Conservation (phyloP, 805 yeast genomes). For the Suhomyces xylopsoci region DNA sequence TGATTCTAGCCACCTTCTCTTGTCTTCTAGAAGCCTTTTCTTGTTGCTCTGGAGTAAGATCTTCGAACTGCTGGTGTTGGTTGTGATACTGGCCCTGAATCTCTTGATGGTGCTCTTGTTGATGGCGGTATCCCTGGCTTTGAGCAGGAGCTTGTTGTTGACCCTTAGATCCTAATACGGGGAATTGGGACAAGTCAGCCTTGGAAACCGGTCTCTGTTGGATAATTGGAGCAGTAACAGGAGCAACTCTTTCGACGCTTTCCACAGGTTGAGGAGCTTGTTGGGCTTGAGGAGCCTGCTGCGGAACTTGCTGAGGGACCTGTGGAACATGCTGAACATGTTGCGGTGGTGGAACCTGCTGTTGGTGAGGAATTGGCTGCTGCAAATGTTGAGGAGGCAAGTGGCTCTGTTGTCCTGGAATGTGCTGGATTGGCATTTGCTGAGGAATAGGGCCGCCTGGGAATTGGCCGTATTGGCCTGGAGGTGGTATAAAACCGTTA, state of each 20-base stretch:
- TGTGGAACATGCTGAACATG: conserved; percentile 15
- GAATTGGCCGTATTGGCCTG: conserved; percentile 33
- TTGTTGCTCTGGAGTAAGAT: conserved; percentile 69
- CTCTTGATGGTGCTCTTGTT: conserved; percentile 12
- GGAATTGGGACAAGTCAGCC: conserved; percentile 47
- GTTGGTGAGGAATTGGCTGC: conserved; percentile 13
- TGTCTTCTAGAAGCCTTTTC: conserved; percentile 65
- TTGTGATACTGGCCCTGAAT: conserved; percentile 25
- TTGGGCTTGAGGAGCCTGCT: conserved; percentile 5
- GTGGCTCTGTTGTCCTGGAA: conserved; percentile 11
- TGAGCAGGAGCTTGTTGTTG: conserved; percentile 9
- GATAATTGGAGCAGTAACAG: neutral
- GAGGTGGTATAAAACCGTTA: conserved; percentile 34
- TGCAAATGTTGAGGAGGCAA: conserved; percentile 15
- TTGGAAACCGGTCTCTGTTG: conserved; percentile 1
- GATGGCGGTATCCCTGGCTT: conserved; percentile 12
- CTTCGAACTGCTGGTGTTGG: conserved; percentile 23
- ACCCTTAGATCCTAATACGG: conserved; percentile 51
- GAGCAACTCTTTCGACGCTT: neutral
- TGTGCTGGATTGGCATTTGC: conserved; percentile 14
- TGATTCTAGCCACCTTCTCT: conserved; percentile 69
- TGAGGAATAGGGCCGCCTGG: conserved; percentile 24
- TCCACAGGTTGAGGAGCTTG: conserved; percentile 5
- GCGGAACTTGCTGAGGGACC: conserved; percentile 7
- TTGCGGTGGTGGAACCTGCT: conserved; percentile 11